A percentile compares a stretch with the other conserved stretches of the same genome.
Evolutionary conservation across 2,329 filamentous ascomycete genomes (phyloP).

Genomic region (Cytospora mali): DNA sequence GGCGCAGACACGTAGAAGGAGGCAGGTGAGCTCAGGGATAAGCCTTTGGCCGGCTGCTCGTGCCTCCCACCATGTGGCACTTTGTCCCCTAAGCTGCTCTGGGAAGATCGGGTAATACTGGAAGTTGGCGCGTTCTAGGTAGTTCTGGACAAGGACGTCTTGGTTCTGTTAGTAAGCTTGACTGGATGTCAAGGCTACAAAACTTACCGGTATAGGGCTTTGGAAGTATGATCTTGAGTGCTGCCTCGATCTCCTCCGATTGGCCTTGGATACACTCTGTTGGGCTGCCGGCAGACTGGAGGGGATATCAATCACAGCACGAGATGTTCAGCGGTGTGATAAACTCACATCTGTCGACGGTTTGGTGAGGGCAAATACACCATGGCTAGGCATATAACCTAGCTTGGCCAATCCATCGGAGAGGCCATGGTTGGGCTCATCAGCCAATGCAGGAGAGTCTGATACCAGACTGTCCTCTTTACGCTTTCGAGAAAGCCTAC

Average conservation of each 20-base stretch:
- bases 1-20: conserved; percentile 49
- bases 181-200: neutral
- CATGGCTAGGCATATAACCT: conserved; percentile 28
- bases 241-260: conserved; percentile 38
- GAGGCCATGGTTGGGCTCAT: conserved; percentile 20
- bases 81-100: conserved; percentile 47
- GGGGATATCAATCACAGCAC: conserved; percentile 14
- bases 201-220: conserved; percentile 42
- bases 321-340: conserved; percentile 9
- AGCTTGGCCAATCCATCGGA: conserved; percentile 26
- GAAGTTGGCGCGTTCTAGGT: conserved; percentile 47
- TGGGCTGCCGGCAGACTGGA: conserved; percentile 13
- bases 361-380: conserved; percentile 21
- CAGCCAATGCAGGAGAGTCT: conserved; percentile 25
- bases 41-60: conserved; percentile 39
- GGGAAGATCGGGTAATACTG: conserved; percentile 51
- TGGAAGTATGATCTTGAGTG: conserved; percentile 38
- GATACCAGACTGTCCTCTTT: conserved; percentile 28
- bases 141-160: conserved; percentile 52
- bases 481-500: conserved; percentile 33
- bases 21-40: conserved; percentile 48
- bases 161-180: neutral
- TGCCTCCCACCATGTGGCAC: conserved; percentile 49
- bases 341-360: conserved; percentile 14
- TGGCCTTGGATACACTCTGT: conserved; percentile 27